Percentiles rank a stretch among this genome's conserved stretches.
These are phyloP conservation scores for Pythium volutum DNA, from an alignment of 352 stramenopile genomes.

Conservation along the genomic window DNA sequence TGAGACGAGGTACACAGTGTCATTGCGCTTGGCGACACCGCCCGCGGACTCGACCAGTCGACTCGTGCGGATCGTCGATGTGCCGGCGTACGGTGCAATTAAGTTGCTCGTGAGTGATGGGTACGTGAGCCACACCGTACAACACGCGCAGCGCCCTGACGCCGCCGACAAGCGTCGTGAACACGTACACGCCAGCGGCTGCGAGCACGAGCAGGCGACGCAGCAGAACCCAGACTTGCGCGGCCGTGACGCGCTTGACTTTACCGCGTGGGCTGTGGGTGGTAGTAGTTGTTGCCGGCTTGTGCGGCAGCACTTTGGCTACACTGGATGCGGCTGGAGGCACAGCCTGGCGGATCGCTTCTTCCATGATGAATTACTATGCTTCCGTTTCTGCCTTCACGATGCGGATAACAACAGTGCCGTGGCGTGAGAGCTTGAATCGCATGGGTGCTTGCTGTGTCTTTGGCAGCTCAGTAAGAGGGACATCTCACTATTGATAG, in stretches of 20 bases:
- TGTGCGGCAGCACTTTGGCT: slow-evolving; percentile 16
- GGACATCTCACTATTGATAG: not conserved
- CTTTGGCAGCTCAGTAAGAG: not conserved
- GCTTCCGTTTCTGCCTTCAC: not conserved
- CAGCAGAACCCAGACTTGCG: slow-evolving; percentile 7
- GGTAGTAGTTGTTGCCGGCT: not conserved
- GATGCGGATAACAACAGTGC: not conserved
- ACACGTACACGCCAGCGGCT: slow-evolving; percentile 8
- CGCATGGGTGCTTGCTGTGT: not conserved
- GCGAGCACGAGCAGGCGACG: slow-evolving; percentile 14
- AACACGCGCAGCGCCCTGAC: slow-evolving; percentile 6
- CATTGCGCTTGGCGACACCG: slow-evolving; percentile 25
- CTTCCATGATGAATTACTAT: slow-evolving; percentile 3
- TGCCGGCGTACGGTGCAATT: slow-evolving; percentile 6
- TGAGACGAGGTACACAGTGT: slow-evolving; percentile 29
- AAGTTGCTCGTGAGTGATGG: not conserved
- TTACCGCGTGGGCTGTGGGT: not conserved
- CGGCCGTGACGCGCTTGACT: not conserved
- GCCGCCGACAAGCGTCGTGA: not conserved
- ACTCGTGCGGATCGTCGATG: not conserved
- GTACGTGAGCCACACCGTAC: slow-evolving; percentile 9
- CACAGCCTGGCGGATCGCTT: slow-evolving; percentile 4
- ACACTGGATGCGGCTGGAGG: not conserved
- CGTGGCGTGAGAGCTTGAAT: not conserved
- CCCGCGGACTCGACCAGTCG: not conserved